Conservation (phyloP, 139 green algal species). For the Closterium sp. region DNA sequence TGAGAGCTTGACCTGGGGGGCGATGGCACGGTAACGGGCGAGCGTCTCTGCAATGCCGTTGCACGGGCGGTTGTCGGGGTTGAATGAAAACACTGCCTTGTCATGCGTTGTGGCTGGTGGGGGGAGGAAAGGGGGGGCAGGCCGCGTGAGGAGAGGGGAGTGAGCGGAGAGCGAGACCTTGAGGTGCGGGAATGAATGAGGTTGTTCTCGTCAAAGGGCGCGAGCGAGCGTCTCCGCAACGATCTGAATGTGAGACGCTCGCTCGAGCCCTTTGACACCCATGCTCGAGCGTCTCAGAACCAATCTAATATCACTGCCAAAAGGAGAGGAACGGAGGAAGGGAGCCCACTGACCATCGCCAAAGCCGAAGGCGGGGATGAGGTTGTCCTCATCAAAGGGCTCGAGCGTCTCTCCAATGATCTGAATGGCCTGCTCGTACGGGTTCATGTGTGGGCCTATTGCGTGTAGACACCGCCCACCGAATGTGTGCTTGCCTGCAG, state of each 20-base stretch:
- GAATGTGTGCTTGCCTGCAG: constrained; percentile 49
- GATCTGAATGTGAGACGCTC: too few relatives aligned
- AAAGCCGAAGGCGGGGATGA: constrained; percentile 72
- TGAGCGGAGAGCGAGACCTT: too few relatives aligned
- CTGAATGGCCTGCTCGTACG: constrained; percentile 61
- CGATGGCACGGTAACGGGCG: not conserved
- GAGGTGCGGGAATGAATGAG: not conserved
- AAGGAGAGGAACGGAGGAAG: not conserved
- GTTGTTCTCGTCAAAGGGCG: too few relatives aligned
- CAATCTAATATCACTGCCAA: too few relatives aligned
- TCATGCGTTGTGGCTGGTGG: not conserved
- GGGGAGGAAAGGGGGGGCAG: not conserved
- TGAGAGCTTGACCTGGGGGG: not conserved
- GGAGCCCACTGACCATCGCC: constrained; percentile 62
- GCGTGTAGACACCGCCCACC: constrained; percentile 55
- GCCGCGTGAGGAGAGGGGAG: not conserved
- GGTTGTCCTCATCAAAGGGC: constrained; percentile 71
- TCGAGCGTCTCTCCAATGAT: constrained; percentile 60
- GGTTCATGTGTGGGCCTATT: constrained; percentile 46
- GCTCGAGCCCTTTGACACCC: too few relatives aligned
- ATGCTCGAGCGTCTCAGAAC: too few relatives aligned
- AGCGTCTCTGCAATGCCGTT: not conserved
- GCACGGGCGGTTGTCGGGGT: not conserved
- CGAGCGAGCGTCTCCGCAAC: too few relatives aligned
- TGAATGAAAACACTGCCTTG: not conserved